Evolutionary conservation across 106 monocot genomes (phyloP).

Genomic region (Allium sativum): DNA sequence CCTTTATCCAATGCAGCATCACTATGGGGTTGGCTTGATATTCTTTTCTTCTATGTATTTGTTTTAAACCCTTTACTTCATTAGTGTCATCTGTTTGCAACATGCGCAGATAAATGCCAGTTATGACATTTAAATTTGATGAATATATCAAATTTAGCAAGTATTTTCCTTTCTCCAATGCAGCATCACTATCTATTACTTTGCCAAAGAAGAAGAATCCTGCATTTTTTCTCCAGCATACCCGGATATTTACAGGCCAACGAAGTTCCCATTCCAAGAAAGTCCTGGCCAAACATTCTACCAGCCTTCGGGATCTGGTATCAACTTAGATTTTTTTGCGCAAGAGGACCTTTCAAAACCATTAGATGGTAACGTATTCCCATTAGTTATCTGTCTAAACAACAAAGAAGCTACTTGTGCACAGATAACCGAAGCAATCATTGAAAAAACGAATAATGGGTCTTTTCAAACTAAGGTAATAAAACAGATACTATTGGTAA

Average conservation of each 20-base stretch:
- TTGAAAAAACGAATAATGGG: conserved; percentile 41
- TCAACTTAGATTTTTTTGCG: conserved; percentile 82
- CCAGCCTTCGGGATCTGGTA: conserved; percentile 67
- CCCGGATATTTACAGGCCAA: conserved; percentile 33
- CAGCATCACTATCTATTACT: conserved; percentile 90
- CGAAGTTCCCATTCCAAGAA: conserved; percentile 45
- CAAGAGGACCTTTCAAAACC: conserved; percentile 68
- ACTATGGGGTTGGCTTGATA: too few relatives aligned
- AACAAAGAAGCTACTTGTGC: conserved; percentile 13
- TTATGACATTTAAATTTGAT: not conserved
- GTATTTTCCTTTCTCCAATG: conserved; percentile 1
- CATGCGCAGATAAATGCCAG: too few relatives aligned
- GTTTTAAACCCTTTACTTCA: too few relatives aligned
- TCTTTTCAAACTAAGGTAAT: conserved; percentile 58
- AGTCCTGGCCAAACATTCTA: conserved; percentile 58
- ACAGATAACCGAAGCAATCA: conserved; percentile 76
- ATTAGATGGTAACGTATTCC: conserved; percentile 42
- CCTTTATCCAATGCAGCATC: too few relatives aligned
- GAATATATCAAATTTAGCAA: not conserved
- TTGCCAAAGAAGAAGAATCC: conserved; percentile 68
- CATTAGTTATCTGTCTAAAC: conserved; percentile 59
- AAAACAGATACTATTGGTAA: conserved; percentile 71
- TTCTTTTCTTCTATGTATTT: too few relatives aligned
- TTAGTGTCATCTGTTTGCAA: too few relatives aligned
- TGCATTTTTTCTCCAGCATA: conserved; percentile 31